Base-by-base conservation (phyloP, 345 rosid genomes). In the Melastoma malabathricum region DNA sequence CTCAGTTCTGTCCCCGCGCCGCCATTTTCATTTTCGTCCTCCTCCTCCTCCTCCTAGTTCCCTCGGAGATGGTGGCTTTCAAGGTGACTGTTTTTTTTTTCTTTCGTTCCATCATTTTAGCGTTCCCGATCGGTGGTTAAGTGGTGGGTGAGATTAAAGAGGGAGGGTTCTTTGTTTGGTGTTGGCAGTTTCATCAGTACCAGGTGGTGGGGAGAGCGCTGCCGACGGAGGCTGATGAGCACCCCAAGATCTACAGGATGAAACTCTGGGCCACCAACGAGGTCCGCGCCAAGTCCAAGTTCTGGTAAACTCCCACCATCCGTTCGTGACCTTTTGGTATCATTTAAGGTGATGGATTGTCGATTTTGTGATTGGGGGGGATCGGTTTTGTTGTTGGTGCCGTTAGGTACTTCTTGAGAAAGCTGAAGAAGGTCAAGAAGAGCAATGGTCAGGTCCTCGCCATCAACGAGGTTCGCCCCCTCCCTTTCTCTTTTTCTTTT, bases 381-480 rank as follows among this genome's bases (percentile, higher is more conserved):
- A 25, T 50, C 53, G 41, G 15, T 27, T n/a, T 10, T 51, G 46
- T 19, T 54, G 20, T 19, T 17, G 50, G 46, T 43, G 47, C 22
- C 19, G 22, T n/a, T 22, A 74, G 83, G 83, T 74, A 77, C 17
- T 74, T 71, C 56, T 43, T 74, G 61, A 71, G 80, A 73, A 77
- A 74, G 57, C 59, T 77, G 18, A 77, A 77, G 69, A 74, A 72
- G 64, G 77, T 74, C 12, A 74, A 77, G 66, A 77, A 74, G 50
- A 74, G 73, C 66, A 74, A 74, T 20, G 80, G 77, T 2, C 80
- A 74, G 60, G 64, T 77, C 46, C 61, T 77, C 43, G 79, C 77
- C 39, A 74, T 74, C 66, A 77, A 77, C 51, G 77, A 77, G 80
- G 80, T 74, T 62, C 18, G 8, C 39, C 1, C 0, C 38, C 0